Conservation (phyloP, 2,329 filamentous ascomycete genomes). For the Domatiomyces globalis region DNA sequence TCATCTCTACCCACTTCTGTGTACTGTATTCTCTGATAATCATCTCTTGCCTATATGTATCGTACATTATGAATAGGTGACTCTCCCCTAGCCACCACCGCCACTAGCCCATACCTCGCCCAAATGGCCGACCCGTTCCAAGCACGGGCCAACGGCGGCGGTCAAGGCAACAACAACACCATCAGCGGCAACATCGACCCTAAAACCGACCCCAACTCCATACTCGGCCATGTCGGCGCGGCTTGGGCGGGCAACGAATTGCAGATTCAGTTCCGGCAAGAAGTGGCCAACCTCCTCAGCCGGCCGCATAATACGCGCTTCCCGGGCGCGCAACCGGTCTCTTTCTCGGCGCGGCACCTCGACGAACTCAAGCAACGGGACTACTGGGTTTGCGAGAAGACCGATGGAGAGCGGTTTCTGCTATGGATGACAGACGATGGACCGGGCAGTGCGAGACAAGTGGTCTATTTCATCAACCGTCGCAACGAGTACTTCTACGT, state of each 20-base stretch:
- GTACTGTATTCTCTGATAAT: no score
- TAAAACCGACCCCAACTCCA: constrained; percentile 5
- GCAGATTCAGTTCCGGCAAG: constrained; percentile 48
- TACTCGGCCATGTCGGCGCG: constrained; percentile 29
- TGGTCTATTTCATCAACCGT: constrained; percentile 88
- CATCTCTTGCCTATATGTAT: no score
- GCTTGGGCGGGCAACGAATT: constrained; percentile 50
- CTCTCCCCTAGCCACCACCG: background rate
- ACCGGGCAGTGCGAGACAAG: constrained; percentile 34
- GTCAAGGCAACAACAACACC: constrained; percentile 2
- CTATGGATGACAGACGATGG: constrained; percentile 59
- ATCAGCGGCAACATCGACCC: constrained; percentile 5
- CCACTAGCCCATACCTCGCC: no score
- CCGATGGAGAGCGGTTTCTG: constrained; percentile 89
- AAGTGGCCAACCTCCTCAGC: constrained; percentile 62
- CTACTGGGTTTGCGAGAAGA: constrained; percentile 98
- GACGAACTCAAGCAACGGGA: constrained; percentile 68
- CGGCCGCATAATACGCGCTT: constrained; percentile 48
- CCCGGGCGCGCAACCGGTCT: constrained; percentile 86
- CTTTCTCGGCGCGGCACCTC: constrained; percentile 69
- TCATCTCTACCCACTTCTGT: no score
- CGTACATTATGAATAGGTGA: background rate
- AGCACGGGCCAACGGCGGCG: background rate
- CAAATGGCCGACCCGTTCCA: background rate
- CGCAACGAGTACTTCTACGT: constrained; percentile 96